Base-by-base conservation (phyloP, 1,284 basidiomycete species). In the Ustilago nuda region DNA sequence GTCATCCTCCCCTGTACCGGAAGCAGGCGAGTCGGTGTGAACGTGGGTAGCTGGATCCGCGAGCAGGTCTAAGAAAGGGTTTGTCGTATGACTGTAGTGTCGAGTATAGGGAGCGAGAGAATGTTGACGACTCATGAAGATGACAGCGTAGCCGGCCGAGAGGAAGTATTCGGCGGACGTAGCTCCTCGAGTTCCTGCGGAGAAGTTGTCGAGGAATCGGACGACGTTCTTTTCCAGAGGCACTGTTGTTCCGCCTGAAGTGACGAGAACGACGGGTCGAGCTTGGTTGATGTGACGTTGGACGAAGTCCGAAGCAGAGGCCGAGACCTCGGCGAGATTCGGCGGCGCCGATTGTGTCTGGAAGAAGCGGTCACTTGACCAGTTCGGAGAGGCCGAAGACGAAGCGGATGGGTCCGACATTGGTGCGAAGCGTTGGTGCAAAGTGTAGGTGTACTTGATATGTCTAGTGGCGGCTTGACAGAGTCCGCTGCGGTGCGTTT, bases 121-220 rank as follows among this genome's bases (percentile, higher is more conserved):
- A 88, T 98, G 96, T 86, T 97, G 94, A 9, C 96, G 90, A 87
- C 98, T 95, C 90, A 99, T 92, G 87, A 99, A 99, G 83, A 99
- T 95, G 85, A 99, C 97, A 27, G 95, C 95, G 87, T 99, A 99
- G 72, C 92, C 93, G 2, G 92, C 91, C 5, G 86, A 90, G 64
- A 99, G 90, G 86, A 99, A 98, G 88, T 99, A 98, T 87, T 99
- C 96, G 1, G 96, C 96, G 4, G 95, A 98, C 0, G 96, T 95
- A 35, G 97, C 94, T 41, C 97, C 96, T 84, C 96, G 90, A 15
- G 97, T 99, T 57, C 96, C 95, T 61, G 97, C 97, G 85, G 94
- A 97, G 87, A 98, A 99, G 88, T 99, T 99, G 87, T 99, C 96
- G 35, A 99, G 89, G 87, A 98, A 99, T 57, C 97, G 94, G 52